Evolutionary conservation across 768 basidiomycete species (phyloP).

Genomic region (Baorangia bicolor): DNA sequence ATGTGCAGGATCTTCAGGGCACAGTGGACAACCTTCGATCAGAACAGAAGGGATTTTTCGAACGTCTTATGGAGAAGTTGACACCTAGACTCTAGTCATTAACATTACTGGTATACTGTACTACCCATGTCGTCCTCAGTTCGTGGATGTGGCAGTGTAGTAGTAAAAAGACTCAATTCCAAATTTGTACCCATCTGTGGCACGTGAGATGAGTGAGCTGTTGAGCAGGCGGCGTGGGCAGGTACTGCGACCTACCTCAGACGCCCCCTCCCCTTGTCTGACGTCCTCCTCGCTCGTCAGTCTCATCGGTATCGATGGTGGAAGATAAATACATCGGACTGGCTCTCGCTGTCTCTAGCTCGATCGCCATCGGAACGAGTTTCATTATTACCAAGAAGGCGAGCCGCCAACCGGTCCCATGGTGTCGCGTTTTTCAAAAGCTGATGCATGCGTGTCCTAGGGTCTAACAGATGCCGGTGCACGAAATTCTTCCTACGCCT

Average conservation of each 20-base stretch:
- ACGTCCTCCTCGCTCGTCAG: neutral
- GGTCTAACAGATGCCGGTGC: conserved; percentile 86
- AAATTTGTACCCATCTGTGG: too few relatives aligned
- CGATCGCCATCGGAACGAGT: conserved; percentile 88
- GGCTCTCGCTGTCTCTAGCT: conserved; percentile 80
- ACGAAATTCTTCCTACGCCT: conserved; percentile 45
- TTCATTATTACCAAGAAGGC: conserved; percentile 99
- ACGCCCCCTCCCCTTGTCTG: conserved; percentile 4
- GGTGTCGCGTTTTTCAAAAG: conserved; percentile 1
- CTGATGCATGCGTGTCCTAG: conserved; percentile 40
- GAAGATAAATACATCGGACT: conserved; percentile 98
- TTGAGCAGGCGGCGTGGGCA: neutral
- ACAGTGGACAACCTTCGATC: too few relatives aligned
- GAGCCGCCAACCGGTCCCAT: conserved; percentile 4
- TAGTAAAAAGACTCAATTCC: too few relatives aligned
- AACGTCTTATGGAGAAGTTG: too few relatives aligned
- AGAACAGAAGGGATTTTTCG: too few relatives aligned
- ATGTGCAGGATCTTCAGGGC: too few relatives aligned
- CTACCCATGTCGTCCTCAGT: too few relatives aligned
- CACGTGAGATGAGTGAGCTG: conserved; percentile 19
- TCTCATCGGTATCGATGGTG: conserved; percentile 46
- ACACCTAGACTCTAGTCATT: neutral
- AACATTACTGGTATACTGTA: too few relatives aligned
- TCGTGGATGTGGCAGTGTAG: too few relatives aligned
- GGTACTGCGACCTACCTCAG: conserved; percentile 2